phyloP scores from a whole-genome alignment of 306 rosid genomes.

The Vicia sativa region DNA sequence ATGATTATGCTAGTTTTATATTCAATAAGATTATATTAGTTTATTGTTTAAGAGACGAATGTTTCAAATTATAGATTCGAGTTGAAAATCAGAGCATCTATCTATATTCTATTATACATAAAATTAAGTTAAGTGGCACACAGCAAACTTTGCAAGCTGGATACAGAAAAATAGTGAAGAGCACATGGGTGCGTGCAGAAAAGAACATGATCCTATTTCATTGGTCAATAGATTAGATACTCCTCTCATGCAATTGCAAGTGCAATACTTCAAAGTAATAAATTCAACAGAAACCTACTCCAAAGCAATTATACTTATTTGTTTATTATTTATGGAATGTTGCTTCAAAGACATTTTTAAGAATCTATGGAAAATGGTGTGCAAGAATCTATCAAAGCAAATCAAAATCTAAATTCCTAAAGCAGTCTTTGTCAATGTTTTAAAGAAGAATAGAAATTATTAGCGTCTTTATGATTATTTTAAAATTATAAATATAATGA shows the following conservation, averaged over 20 bases:
- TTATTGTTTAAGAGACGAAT: slow-evolving; percentile 36
- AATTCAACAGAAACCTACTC: slow-evolving; percentile 33
- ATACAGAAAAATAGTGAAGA: slow-evolving; percentile 30
- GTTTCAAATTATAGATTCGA: slow-evolving; percentile 33
- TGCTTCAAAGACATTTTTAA: not conserved
- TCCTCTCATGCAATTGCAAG: not conserved
- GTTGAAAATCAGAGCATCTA: slow-evolving; percentile 17
- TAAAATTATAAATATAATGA: too few species aligned
- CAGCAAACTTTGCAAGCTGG: slow-evolving; percentile 31
- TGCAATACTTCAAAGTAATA: slow-evolving; percentile 35
- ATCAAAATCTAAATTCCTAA: slow-evolving; percentile 1
- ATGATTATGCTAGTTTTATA: not conserved
- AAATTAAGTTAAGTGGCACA: slow-evolving; percentile 23
- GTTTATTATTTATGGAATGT: not conserved
- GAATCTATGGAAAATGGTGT: slow-evolving; percentile 25
- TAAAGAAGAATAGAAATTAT: too few species aligned
- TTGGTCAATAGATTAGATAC: slow-evolving; percentile 31
- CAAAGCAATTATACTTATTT: slow-evolving; percentile 9
- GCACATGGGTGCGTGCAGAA: slow-evolving; percentile 47
- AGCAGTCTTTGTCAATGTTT: slow-evolving; percentile 4
- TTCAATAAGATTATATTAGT: not conserved
- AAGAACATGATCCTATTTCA: slow-evolving; percentile 30
- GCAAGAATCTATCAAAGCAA: slow-evolving; percentile 26
- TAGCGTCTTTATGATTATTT: too few species aligned
- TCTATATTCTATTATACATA: not conserved